Percentiles rank a stretch among this genome's conserved stretches.
These are phyloP conservation scores for Annulohypoxylon nitens DNA, from an alignment of 495 filamentous ascomycete species.

Conservation along the genomic window DNA sequence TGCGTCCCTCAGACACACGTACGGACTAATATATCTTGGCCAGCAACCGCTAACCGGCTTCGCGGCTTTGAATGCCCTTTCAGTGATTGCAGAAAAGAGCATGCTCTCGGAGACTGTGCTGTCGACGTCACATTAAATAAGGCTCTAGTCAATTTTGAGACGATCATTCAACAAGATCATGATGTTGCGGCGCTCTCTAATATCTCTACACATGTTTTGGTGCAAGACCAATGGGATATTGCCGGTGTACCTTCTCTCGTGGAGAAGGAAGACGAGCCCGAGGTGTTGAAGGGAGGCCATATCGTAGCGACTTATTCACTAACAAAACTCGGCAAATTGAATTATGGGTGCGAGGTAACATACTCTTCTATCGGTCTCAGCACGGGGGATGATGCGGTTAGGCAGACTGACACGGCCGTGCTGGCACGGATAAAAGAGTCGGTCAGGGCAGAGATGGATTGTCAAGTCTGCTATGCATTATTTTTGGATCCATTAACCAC, in stretches of 20 bases:
- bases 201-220: constrained; percentile 54
- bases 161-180: constrained; percentile 58
- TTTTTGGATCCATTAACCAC: constrained; percentile 87
- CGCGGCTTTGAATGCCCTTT: constrained; percentile 81
- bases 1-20: constrained; percentile 77
- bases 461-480: constrained; percentile 86
- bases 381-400: constrained; percentile 52
- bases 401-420: constrained; percentile 63
- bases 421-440: constrained; percentile 70
- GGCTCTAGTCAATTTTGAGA: constrained; percentile 66
- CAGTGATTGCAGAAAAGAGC: constrained; percentile 72
- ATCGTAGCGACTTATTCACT: constrained; percentile 68
- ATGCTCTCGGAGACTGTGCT: constrained; percentile 81
- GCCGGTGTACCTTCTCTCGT: constrained; percentile 57
- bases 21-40: constrained; percentile 80
- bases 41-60: constrained; percentile 70
- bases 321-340: constrained; percentile 43
- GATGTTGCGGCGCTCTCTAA: constrained; percentile 44
- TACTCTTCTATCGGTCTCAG: constrained; percentile 62
- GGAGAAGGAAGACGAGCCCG: constrained; percentile 50
- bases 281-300: constrained; percentile 64
- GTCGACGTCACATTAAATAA: constrained; percentile 81
- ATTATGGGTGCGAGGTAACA: constrained; percentile 47
- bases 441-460: constrained; percentile 79
- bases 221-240: constrained; percentile 58